Percentiles rank a stretch among this genome's conserved stretches.
Conservation (phyloP, 2,329 filamentous ascomycete genomes). For the Didymellaceae sp. region DNA sequence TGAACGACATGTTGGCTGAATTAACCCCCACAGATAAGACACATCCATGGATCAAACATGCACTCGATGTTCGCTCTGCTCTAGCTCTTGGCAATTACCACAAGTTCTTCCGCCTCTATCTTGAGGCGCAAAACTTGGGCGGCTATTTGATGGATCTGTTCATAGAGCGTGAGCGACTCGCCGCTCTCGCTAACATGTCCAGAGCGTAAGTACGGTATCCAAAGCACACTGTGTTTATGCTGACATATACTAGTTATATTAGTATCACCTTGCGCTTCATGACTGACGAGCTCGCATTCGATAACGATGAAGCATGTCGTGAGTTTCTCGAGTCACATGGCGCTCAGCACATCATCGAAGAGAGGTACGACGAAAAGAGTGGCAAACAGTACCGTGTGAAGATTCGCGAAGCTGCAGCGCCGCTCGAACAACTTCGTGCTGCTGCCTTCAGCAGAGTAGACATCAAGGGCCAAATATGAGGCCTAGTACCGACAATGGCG, state of each 20-base stretch:
- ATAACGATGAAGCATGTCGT: slow-evolving; percentile 86
- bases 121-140: slow-evolving; percentile 94
- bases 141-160: slow-evolving; percentile 99
- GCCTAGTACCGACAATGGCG: slow-evolving; percentile 4
- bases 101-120: slow-evolving; percentile 95
- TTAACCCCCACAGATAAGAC: slow-evolving; percentile 97
- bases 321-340: slow-evolving; percentile 87
- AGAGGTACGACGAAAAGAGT: slow-evolving; percentile 63
- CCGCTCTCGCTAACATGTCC: slow-evolving; percentile 89
- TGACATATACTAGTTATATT: slow-evolving; percentile 78
- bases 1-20: slow-evolving; percentile 98
- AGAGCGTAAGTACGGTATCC: slow-evolving; percentile 75
- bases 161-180: slow-evolving; percentile 88
- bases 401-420: slow-evolving; percentile 64
- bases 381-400: slow-evolving; percentile 51
- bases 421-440: slow-evolving; percentile 76
- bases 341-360: slow-evolving; percentile 77
- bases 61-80: slow-evolving; percentile 87
- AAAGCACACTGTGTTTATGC: slow-evolving; percentile 31
- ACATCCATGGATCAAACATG: slow-evolving; percentile 83
- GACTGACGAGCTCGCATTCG: slow-evolving; percentile 94
- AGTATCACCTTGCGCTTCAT: slow-evolving; percentile 88
- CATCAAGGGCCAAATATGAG: slow-evolving; percentile 95
- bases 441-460: slow-evolving; percentile 86
- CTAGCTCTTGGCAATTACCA: slow-evolving; percentile 95